Conservation (phyloP, 768 basidiomycete species). For the Mycena capillaripes region DNA sequence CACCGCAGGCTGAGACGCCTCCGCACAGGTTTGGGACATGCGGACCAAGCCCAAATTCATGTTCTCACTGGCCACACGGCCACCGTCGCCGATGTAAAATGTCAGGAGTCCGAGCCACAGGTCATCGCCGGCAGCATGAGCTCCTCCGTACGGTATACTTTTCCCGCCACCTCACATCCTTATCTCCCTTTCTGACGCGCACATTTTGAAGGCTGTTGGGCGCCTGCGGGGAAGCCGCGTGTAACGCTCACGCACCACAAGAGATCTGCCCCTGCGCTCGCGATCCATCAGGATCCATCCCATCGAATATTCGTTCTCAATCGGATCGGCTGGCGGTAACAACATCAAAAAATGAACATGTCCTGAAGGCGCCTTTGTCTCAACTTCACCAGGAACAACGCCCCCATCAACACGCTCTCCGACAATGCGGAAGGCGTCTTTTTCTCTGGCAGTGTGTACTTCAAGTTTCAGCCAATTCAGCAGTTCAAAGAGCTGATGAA, state of each 20-base stretch:
- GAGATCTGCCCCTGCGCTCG: constrained; percentile 94
- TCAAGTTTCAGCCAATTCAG: too few species aligned
- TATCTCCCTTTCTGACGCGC: constrained; percentile 8
- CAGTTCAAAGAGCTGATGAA: too few species aligned
- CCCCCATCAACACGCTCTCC: constrained; percentile 95
- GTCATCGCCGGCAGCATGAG: constrained; percentile 99
- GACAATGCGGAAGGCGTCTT: constrained; percentile 97
- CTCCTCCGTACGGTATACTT: constrained; percentile 85
- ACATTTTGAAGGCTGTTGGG: constrained; percentile 86
- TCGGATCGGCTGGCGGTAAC: constrained; percentile 98
- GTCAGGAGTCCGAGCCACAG: constrained; percentile 97
- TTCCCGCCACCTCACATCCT: background rate
- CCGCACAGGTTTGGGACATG: constrained; percentile 99
- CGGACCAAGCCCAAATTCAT: constrained; percentile 95
- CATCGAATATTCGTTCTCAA: constrained; percentile 96
- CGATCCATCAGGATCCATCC: constrained; percentile 98
- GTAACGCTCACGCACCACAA: constrained; percentile 99
- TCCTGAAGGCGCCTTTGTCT: constrained; percentile 95
- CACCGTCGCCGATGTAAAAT: constrained; percentile 96
- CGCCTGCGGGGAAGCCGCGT: constrained; percentile 96
- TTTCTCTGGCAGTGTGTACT: constrained; percentile 89
- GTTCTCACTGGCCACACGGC: constrained; percentile 94
- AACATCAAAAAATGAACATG: constrained; percentile 99
- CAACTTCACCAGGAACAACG: constrained; percentile 96
- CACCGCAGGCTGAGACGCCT: constrained; percentile 95